Conservation (phyloP, 768 basidiomycete genomes). For the Leccinellum rugosiceps region DNA sequence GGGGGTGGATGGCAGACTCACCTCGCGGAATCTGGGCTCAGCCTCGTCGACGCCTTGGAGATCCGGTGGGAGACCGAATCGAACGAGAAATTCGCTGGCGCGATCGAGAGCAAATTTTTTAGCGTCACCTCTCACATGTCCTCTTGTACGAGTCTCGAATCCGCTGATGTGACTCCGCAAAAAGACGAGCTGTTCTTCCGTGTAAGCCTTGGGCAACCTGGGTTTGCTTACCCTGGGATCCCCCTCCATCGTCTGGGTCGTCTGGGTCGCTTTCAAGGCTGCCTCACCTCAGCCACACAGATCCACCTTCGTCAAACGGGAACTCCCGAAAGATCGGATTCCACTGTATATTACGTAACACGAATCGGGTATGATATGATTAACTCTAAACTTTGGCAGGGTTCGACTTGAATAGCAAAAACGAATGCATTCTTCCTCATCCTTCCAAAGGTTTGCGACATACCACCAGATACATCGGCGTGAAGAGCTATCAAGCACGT, state of each 20-base stretch:
- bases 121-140: constrained; percentile 61
- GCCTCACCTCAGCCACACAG: constrained; percentile 21
- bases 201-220: constrained; percentile 63
- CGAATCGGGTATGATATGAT: background rate
- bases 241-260: constrained; percentile 38
- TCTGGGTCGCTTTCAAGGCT: constrained; percentile 3
- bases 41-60: constrained; percentile 54
- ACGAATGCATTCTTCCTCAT: background rate
- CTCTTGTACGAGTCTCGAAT: constrained; percentile 57
- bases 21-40: constrained; percentile 61
- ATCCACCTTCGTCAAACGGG: constrained; percentile 10
- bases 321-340: constrained; percentile 29
- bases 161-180: constrained; percentile 51
- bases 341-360: constrained; percentile 4
- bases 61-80: constrained; percentile 57
- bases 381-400: background rate
- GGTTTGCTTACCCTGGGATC: constrained; percentile 67
- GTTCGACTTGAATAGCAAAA: background rate
- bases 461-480: constrained; percentile 80
- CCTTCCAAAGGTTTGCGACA: constrained; percentile 46
- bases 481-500: constrained; percentile 60
- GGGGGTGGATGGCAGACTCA: constrained; percentile 18
- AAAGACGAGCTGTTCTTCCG: constrained; percentile 59
- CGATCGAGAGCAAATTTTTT: constrained; percentile 66
- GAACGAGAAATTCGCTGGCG: constrained; percentile 56